phyloP scores from a whole-genome alignment of 1,284 basidiomycete species.

The Sphagnurus paluster region DNA sequence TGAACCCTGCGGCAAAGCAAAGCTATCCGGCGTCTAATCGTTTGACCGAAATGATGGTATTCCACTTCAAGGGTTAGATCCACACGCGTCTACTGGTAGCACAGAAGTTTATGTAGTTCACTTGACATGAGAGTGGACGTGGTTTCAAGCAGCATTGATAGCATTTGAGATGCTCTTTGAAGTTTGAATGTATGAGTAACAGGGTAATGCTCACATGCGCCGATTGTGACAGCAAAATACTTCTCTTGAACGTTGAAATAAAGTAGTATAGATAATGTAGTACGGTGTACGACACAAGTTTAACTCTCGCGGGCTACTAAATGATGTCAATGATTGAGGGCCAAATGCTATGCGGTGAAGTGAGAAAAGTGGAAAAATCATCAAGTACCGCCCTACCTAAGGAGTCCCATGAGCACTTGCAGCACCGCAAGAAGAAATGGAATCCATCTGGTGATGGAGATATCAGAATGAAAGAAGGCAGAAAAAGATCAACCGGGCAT shows the following conservation, averaged over 20 bases:
- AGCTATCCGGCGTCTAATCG: too few species aligned
- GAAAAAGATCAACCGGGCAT: conserved; percentile 56
- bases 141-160: too few species aligned
- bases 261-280: neutral
- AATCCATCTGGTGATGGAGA: conserved; percentile 59
- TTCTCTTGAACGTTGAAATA: too few species aligned
- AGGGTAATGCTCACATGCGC: too few species aligned
- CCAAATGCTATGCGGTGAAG: conserved; percentile 22
- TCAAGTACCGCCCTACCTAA: conserved; percentile 51
- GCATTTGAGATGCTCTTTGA: too few species aligned
- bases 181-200: too few species aligned
- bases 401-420: conserved; percentile 64
- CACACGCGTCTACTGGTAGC: too few species aligned
- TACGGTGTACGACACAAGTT: neutral
- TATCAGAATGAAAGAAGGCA: conserved; percentile 7
- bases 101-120: neutral
- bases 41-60: too few species aligned
- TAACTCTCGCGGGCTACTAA: too few species aligned
- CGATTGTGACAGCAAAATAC: too few species aligned
- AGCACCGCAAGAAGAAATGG: conserved; percentile 78
- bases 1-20: too few species aligned
- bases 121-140: neutral
- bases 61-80: too few species aligned
- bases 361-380: neutral
- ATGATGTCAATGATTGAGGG: conserved; percentile 30